Percentiles rank a stretch among this genome's conserved stretches.
phyloP scores from a whole-genome alignment of 441 rosid species.

The Bruguiera hainesii region DNA sequence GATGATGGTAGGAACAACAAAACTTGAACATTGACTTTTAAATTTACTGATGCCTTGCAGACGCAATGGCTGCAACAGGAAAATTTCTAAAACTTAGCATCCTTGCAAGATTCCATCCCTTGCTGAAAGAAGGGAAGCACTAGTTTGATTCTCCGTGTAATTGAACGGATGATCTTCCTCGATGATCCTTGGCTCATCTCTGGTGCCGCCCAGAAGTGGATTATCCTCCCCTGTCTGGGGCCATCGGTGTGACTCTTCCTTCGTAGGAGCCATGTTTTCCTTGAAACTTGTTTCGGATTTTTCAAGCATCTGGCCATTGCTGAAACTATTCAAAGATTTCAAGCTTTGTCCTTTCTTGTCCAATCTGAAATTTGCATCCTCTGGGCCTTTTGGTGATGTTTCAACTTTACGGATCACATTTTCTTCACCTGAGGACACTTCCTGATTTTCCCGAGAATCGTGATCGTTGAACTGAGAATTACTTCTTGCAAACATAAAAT shows the following conservation, averaged over 20 bases:
- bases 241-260: conserved; percentile 38
- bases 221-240: conserved; percentile 29
- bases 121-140: conserved; percentile 35
- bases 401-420: conserved; percentile 12
- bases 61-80: background rate
- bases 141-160: conserved; percentile 24
- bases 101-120: conserved; percentile 35
- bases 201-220: conserved; percentile 36
- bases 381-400: conserved; percentile 14
- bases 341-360: conserved; percentile 15
- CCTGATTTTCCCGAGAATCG: conserved; percentile 38
- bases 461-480: conserved; percentile 47
- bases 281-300: conserved; percentile 33
- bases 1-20: background rate
- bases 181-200: conserved; percentile 17
- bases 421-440: conserved; percentile 7
- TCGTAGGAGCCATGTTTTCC: conserved; percentile 39
- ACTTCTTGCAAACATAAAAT: conserved; percentile 38
- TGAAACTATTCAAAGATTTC: conserved; percentile 10
- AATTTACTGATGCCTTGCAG: background rate
- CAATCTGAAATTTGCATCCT: background rate
- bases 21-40: background rate
- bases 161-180: conserved; percentile 57
- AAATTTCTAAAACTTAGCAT: conserved; percentile 17
- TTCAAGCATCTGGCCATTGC: conserved; percentile 18